Evolutionary conservation across 108 stramenopile genomes (phyloP), one percentile per base, ranked within the genome.

Genomic region (Fragilariopsis cylindrus): DNA sequence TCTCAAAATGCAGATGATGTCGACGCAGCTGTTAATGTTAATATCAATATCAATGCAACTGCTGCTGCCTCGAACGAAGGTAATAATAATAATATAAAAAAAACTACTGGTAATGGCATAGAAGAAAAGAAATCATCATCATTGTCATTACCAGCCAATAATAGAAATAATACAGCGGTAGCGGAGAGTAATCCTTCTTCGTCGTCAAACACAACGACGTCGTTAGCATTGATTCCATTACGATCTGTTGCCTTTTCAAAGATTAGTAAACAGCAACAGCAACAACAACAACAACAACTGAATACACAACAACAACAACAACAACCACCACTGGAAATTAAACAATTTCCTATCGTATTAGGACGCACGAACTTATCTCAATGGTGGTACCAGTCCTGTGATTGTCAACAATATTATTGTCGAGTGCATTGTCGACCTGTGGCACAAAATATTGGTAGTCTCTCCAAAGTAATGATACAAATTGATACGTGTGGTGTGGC

Each of bases 341-440:
- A 73, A 54, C 66, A 57, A 3, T 55, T 83, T 53, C 82, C 82
- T 5, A 52, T 78, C 40, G 60, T 73, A 3, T 40, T 83, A 7
- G 82, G 82, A 5, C 48, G 82, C 19, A 71, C 73, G 1, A 75
- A 74, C 45, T 44, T 83, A 4, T 77, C 77, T 2, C 44, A 53
- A 5, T 83, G 82, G 82, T 83, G 82, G 82, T 83, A 77, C 73
- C 53, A 75, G 30, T 64, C 77, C 15, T 83, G 82, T 62, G 73
- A 72, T 41, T 83, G 82, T 50, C 48, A 71, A 40, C 76, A 76
- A 47, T 48, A 77, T 11, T 75, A 80, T 63, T 80, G 79, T 48
- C 72, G 79, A 9, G 15, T 71, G n/a, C 74, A 80, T 52, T 80
- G 79, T 56, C 66, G 72, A 49, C 79, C 79, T 0, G 74, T 80